Evolutionary conservation across 495 filamentous ascomycete species (phyloP).

Genomic region (Podospora pseudocomata): DNA sequence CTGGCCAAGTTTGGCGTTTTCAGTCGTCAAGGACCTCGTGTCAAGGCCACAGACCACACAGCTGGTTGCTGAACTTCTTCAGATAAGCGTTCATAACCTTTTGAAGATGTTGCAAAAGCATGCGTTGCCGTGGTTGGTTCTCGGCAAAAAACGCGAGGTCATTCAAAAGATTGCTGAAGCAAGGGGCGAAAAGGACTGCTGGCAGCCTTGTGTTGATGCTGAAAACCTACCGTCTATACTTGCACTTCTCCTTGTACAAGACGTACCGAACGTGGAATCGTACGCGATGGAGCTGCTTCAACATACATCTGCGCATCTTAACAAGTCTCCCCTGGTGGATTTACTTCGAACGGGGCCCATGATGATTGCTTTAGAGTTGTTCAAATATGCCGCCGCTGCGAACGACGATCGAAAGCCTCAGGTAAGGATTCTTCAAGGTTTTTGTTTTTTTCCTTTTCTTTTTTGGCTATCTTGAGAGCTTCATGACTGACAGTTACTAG

Average conservation of each 20-base stretch:
- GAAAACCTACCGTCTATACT: conserved; percentile 76
- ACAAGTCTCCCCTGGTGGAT: conserved; percentile 58
- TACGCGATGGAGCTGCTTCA: conserved; percentile 65
- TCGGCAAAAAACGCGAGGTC: conserved; percentile 71
- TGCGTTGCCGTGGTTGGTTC: conserved; percentile 80
- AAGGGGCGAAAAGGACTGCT: conserved; percentile 49
- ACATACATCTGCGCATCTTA: conserved; percentile 64
- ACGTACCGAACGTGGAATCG: conserved; percentile 59
- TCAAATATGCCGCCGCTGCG: conserved; percentile 73
- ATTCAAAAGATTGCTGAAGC: conserved; percentile 76
- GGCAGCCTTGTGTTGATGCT: conserved; percentile 46
- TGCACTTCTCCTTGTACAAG: conserved; percentile 72
- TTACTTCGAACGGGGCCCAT: conserved; percentile 74
- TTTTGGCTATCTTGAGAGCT: neutral
- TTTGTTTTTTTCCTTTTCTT: no score
- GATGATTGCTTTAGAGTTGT: conserved; percentile 69
- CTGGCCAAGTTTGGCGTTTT: conserved; percentile 77
- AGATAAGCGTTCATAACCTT: conserved; percentile 66
- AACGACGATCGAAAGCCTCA: conserved; percentile 56
- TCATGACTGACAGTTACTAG: conserved; percentile 33
- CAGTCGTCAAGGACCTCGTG: conserved; percentile 74
- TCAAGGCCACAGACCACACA: conserved; percentile 77
- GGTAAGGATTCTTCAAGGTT: conserved; percentile 27
- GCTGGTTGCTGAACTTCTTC: conserved; percentile 72
- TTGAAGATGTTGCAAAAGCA: conserved; percentile 73